Evolutionary conservation across 495 filamentous ascomycete genomes (phyloP).

Genomic region (Neurospora tetrasperma): DNA sequence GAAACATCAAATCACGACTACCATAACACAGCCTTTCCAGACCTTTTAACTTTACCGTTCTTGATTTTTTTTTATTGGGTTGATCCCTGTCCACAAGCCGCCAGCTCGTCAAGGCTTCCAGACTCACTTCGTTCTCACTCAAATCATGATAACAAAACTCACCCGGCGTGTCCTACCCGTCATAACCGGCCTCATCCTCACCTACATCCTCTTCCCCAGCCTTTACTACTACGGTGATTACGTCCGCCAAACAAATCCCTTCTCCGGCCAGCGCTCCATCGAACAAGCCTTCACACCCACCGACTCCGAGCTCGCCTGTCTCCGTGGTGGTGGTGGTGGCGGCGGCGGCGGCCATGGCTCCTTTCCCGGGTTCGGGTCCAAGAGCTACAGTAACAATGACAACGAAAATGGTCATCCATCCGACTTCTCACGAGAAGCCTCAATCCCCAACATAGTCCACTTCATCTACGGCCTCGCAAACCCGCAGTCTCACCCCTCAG

Average conservation of each 20-base stretch:
- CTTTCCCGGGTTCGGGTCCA: not conserved
- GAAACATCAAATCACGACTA: not conserved
- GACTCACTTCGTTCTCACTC: not conserved
- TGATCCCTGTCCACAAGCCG: not conserved
- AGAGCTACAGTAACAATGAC: not conserved
- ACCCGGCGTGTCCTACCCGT: conserved; percentile 12
- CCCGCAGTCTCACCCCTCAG: conserved; percentile 24
- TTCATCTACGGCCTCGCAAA: conserved; percentile 36
- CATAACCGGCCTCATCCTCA: conserved; percentile 16
- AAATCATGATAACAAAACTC: not conserved
- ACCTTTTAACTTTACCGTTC: not conserved
- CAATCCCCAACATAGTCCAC: conserved; percentile 36
- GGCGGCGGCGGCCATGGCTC: conserved; percentile 8
- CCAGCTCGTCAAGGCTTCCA: not conserved
- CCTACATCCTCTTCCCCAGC: conserved; percentile 17
- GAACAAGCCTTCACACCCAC: conserved; percentile 29
- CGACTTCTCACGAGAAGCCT: not conserved
- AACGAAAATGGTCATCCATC: not conserved
- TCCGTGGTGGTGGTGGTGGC: conserved; percentile 6
- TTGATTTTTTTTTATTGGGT: not conserved
- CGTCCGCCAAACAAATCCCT: conserved; percentile 30
- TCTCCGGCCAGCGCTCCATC: conserved; percentile 30
- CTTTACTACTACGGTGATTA: conserved; percentile 26
- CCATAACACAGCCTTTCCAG: not conserved
- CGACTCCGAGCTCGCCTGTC: conserved; percentile 28